A percentile compares a stretch with the other conserved stretches of the same genome.
Evolutionary conservation across 345 rosid genomes (phyloP).

Genomic region (Fremontodendron californicum): DNA sequence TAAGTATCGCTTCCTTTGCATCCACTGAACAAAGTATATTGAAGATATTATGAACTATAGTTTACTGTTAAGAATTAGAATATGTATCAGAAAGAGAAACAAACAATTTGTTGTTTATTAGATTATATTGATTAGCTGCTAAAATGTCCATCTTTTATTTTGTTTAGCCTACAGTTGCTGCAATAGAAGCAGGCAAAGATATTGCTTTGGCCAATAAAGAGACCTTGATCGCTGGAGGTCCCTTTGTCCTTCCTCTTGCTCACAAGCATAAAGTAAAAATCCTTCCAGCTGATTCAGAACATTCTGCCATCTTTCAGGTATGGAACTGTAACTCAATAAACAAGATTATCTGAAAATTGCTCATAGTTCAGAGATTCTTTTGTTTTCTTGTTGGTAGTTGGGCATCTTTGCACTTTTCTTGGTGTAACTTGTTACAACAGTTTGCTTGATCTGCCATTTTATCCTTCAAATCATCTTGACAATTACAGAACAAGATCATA

Average conservation of each 20-base stretch:
- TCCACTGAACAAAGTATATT: not conserved
- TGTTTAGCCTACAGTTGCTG: conserved; percentile 87
- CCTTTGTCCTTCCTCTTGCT: conserved; percentile 93
- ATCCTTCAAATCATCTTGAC: not conserved
- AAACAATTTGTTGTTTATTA: conserved; percentile 5
- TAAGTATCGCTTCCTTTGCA: not conserved
- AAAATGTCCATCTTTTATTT: not conserved
- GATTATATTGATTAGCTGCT: conserved; percentile 6
- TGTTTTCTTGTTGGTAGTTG: not conserved
- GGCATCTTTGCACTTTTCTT: not conserved
- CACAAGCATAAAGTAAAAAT: conserved; percentile 83
- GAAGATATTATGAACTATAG: not conserved
- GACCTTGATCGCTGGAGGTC: conserved; percentile 95
- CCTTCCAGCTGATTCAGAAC: conserved; percentile 99
- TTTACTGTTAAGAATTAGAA: not conserved
- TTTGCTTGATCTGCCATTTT: not conserved
- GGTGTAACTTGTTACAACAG: conserved; percentile 7
- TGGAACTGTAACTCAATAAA: not conserved
- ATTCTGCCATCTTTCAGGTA: conserved; percentile 98
- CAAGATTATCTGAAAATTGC: not conserved
- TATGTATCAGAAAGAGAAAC: not conserved
- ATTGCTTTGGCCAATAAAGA: conserved; percentile 97
- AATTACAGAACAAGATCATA: not conserved
- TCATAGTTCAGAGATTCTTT: not conserved
- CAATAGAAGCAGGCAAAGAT: conserved; percentile 94